Conservation (phyloP, 108 stramenopile species). For the Seminavis robusta region DNA sequence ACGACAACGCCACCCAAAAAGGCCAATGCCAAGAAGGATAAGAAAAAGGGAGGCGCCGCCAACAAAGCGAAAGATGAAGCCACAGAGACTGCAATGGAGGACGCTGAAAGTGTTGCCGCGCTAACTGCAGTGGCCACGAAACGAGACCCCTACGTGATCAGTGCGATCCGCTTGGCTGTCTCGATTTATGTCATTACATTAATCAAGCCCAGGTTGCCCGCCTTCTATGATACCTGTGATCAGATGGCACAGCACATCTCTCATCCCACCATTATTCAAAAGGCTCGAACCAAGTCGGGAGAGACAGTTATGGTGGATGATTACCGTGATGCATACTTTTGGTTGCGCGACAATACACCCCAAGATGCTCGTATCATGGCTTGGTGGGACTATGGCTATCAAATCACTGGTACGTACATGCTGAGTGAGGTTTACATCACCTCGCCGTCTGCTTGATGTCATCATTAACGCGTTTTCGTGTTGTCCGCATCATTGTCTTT, state of each 20-base stretch:
- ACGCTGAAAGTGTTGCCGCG: background rate
- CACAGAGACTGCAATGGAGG: constrained; percentile 2
- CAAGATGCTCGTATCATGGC: constrained; percentile 97
- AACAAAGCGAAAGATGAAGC: constrained; percentile 6
- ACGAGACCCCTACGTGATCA: constrained; percentile 16
- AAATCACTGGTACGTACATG: no score
- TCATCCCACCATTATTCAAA: constrained; percentile 91
- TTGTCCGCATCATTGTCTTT: no score
- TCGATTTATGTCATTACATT: constrained; percentile 17
- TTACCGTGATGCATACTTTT: constrained; percentile 98
- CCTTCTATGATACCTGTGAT: constrained; percentile 42
- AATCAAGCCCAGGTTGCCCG: constrained; percentile 28
- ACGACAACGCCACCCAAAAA: background rate
- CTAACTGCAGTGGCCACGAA: constrained; percentile 2
- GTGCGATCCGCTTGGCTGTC: constrained; percentile 28
- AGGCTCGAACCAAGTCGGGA: constrained; percentile 66
- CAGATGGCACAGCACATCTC: constrained; percentile 58
- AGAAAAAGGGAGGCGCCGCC: background rate
- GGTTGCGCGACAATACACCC: constrained; percentile 96
- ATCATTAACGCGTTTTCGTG: no score
- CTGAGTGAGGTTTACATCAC: no score
- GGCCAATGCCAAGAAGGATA: background rate
- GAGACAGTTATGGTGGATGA: constrained; percentile 85
- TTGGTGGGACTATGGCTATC: constrained; percentile 97
- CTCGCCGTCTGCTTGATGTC: no score